Conservation (phyloP, 2,329 filamentous ascomycete species). For the Chrysosporium keratinophilum region DNA sequence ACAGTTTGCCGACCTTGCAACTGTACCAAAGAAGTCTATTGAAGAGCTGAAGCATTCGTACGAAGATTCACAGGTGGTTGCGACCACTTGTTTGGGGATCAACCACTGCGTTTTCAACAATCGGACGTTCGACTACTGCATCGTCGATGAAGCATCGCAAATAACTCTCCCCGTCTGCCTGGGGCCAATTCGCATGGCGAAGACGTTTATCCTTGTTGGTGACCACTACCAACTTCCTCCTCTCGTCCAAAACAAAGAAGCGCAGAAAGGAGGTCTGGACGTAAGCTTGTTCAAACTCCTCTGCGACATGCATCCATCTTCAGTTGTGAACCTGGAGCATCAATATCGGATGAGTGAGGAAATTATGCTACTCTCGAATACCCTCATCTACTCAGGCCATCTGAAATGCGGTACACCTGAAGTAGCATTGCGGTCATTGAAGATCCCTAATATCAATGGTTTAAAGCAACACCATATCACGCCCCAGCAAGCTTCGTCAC, state of each 20-base stretch:
- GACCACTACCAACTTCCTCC: slow-evolving; percentile 95
- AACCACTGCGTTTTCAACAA: slow-evolving; percentile 81
- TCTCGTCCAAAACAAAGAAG: slow-evolving; percentile 83
- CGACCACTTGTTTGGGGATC: slow-evolving; percentile 87
- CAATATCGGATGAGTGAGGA: slow-evolving; percentile 99
- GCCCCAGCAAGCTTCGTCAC: slow-evolving; percentile 18
- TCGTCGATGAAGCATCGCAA: slow-evolving; percentile 95
- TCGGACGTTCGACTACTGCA: slow-evolving; percentile 92
- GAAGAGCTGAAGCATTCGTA: slow-evolving; percentile 77
- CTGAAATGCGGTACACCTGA: slow-evolving; percentile 77
- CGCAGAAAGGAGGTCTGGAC: slow-evolving; percentile 75
- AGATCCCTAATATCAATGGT: slow-evolving; percentile 55
- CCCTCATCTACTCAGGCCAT: slow-evolving; percentile 80
- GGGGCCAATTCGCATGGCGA: slow-evolving; percentile 84
- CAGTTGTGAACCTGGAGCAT: slow-evolving; percentile 84
- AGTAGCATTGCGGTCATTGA: slow-evolving; percentile 59
- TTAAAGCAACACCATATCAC: slow-evolving; percentile 49
- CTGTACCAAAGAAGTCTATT: slow-evolving; percentile 61
- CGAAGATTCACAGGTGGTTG: slow-evolving; percentile 78
- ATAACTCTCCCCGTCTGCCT: slow-evolving; percentile 93
- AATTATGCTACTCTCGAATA: slow-evolving; percentile 88
- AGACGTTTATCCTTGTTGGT: slow-evolving; percentile 86
- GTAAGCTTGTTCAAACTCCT: slow-evolving; percentile 88
- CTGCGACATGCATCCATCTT: slow-evolving; percentile 75
- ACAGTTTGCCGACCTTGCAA: slow-evolving; percentile 70